Base-by-base conservation (phyloP, 805 yeast genomes). In the Starmerella floricola region DNA sequence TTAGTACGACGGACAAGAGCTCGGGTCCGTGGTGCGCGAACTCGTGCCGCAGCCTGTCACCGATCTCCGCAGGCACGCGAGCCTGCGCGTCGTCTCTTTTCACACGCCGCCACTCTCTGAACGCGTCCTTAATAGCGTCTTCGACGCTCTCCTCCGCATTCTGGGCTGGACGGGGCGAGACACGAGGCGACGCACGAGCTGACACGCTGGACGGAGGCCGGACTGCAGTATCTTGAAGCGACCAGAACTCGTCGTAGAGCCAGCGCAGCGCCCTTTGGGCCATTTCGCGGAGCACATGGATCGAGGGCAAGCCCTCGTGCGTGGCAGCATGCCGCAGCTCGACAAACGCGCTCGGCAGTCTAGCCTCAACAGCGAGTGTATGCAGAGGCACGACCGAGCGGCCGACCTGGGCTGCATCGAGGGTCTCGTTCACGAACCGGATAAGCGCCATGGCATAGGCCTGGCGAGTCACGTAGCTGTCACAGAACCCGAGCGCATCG, bases 291-390 rank as follows among this genome's bases (percentile, higher is more conserved):
- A 87, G 64, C 61, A 81, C 67, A 31, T 71, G 75, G 32, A 84
- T 53, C 26, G 79, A 68, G 1, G 96, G 95, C 20, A 91, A 60
- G 15, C 67, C 64, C 53, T 88, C 97, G 59, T 91, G 98, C 0
- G 98, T 88, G 4, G 93, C 87, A 53, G 74, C 72, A 59, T 91
- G 97, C 42, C 98, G 68, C 24, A 85, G 57, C 55, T 91, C 98
- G 1, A 91, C 98, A 60, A 91, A 85, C 54, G 72, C 72, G 26
- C 78, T 67, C 0, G 97, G 95, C 19, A 91, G 64, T 1, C 73
- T 71, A 18, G 83, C 61, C 34, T 71, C 69, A 40, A 65, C 70
- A 0, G 97, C 97, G 19, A 91, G 61, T 5, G 69, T 68, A 48
- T 80, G 79, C 52, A 91, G 62, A 5, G 96, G 87, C 13, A 80